Base-by-base conservation (phyloP, 257 asterid genomes). In the Scutellaria minor region DNA sequence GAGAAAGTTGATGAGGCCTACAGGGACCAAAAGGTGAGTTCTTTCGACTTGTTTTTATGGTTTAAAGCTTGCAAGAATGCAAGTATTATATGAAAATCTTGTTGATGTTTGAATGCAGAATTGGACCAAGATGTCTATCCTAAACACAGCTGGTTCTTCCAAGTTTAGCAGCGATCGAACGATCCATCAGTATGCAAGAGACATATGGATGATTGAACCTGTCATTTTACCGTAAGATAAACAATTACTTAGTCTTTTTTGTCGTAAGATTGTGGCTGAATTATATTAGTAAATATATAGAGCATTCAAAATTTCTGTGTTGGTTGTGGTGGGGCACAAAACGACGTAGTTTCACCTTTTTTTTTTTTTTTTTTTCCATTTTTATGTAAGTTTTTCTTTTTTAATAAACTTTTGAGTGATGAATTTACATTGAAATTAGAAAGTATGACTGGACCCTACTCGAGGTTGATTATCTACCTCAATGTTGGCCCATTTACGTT, bases 101-200 rank as follows among this genome's bases (percentile, higher is more conserved):
- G 10, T 63, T 66, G 20, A 9, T 71, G 0, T 48, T 59, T 46
- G 13, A 5, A 27, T 78, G 84, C 85, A 88, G 90, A 80, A 66
- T 4, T 86, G 95, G 95, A 85, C 92, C 42, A 84, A 78, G 81
- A 88, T 88, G 92, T 86, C 92, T 3, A 86, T 88, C 60, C 51
- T 81, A 39, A 88, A 86, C 71, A 86, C 90, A 9, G 92, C 90
- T 1, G 95, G 95, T 72, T 88, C 95, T 0, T 74, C 46, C 83
- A 88, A 86, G 85, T 88, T 88, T 69, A 86, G 90, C 84, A 84
- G 92, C 69, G 95, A 88, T 66, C 75, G 92, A 10, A 86, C 92
- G 5, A 88, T 88, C 54, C 87, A 81, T 40, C 82, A 88, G 69
- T 86, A 88, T 69, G 95, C 95, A 1, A 76, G 80, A 75, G 92